These are phyloP conservation scores for Sarcomyxa edulis DNA, from an alignment of 768 basidiomycete genomes.

Conservation along the genomic window DNA sequence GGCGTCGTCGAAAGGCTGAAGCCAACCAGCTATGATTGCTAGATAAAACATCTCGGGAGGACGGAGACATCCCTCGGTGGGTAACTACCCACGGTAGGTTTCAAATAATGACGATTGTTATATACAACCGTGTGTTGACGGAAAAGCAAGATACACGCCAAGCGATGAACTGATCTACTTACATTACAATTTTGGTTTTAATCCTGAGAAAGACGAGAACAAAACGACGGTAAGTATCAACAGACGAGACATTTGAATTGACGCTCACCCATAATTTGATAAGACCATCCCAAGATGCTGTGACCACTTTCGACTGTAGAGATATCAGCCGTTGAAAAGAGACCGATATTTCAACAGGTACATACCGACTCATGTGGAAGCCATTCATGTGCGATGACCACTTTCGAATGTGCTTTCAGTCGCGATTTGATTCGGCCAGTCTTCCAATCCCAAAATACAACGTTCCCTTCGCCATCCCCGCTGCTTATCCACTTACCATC, in stretches of 20 bases:
- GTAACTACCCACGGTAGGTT: too few species aligned
- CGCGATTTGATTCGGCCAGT: slow-evolving; percentile 93
- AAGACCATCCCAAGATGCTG: slow-evolving; percentile 95
- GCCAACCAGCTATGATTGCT: too few species aligned
- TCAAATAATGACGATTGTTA: too few species aligned
- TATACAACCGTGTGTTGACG: too few species aligned
- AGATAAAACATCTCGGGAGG: too few species aligned
- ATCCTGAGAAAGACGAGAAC: slow-evolving; percentile 26
- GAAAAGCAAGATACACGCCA: too few species aligned
- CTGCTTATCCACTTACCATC: slow-evolving; percentile 99
- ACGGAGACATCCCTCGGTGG: too few species aligned
- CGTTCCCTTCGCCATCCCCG: slow-evolving; percentile 90
- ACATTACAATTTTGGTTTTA: too few species aligned
- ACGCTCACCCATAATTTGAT: slow-evolving; percentile 93
- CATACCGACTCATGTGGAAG: slow-evolving; percentile 93
- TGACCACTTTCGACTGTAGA: slow-evolving; percentile 88
- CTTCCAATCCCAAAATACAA: slow-evolving; percentile 99
- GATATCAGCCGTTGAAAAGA: slow-evolving; percentile 37
- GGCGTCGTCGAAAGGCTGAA: too few species aligned
- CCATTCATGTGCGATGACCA: slow-evolving; percentile 98
- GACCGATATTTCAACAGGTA: slow-evolving; percentile 33
- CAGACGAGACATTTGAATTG: too few species aligned
- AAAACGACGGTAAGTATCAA: background rate
- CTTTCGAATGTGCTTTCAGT: slow-evolving; percentile 85
- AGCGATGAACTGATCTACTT: too few species aligned